Evolutionary conservation across 257 asterid species (phyloP), one percentile per base, ranked within the genome.

Genomic region (Solanum chiquidenum): DNA sequence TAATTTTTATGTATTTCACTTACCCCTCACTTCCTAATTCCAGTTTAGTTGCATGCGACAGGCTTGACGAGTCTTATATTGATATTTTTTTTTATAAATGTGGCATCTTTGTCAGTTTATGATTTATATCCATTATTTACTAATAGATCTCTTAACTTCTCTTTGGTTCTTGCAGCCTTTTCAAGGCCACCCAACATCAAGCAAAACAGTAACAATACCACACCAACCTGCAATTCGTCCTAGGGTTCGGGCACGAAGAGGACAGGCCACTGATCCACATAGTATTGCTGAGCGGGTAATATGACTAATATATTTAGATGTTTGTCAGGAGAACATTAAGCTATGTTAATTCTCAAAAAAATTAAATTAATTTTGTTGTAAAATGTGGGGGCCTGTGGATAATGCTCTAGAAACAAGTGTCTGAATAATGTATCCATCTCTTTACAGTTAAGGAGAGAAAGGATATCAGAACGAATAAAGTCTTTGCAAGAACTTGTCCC

Each of bases 401-500:
- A n/a, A 42, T 40, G 35, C 84, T 77, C n/a, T 42, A 77, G 62
- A 42, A 77, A 7, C 35, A 42, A 25, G 13, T 77, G 37, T 2
- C 83, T 8, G n/a, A 13, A 20, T 79, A 87, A 64, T 85, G 55
- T 25, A 75, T 55, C 37, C 27, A 64, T 92, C 77, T 91, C 58
- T 83, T 86, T 88, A 76, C 94, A 94, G 98, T 89, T 93, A 89
- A 97, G 98, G 35, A 90, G 98, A 88, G 98, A 94, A 88, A 91
- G 98, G 90, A 94, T 95, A 92, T 94, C 95, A 3, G 98, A 95
- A 86, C 92, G 95, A 90, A 95, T 94, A 68, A 95, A 93, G 94
- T 98, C 98, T 74, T 91, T 95, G 94, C 96, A 95, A 88, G 96
- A 95, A 90, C 93, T 94, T 71, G 98, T 94, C 90, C 98, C 98